phyloP scores from a whole-genome alignment of 192 early-diverging fungal species.

The Chytriomyces sp. region DNA sequence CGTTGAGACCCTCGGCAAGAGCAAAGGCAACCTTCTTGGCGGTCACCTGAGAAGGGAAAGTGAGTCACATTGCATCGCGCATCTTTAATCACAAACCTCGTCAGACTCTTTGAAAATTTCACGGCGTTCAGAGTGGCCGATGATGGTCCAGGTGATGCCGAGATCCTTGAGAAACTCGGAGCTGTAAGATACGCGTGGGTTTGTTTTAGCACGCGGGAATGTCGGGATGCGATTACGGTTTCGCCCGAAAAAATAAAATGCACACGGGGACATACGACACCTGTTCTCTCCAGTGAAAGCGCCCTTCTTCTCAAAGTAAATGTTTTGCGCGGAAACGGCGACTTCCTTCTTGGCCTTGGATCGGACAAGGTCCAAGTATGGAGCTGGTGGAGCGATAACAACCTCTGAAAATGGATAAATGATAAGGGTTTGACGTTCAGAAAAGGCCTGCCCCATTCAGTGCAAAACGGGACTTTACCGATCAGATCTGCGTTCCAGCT shows the following conservation, averaged over 20 bases:
- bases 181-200: slow-evolving; percentile 40
- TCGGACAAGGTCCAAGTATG: slow-evolving; percentile 86
- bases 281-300: slow-evolving; percentile 98
- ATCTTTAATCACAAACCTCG: slow-evolving; percentile 55
- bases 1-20: slow-evolving; percentile 81
- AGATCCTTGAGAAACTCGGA: slow-evolving; percentile 96
- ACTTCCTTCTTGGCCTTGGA: slow-evolving; percentile 79
- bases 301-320: slow-evolving; percentile 81
- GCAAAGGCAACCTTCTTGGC: slow-evolving; percentile 92
- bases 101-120: slow-evolving; percentile 88
- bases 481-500: slow-evolving; percentile 62
- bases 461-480: slow-evolving; percentile 56
- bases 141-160: slow-evolving; percentile 91
- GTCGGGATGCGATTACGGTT: no score
- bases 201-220: not conserved
- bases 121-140: slow-evolving; percentile 99
- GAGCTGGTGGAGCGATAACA: slow-evolving; percentile 92
- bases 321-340: slow-evolving; percentile 96
- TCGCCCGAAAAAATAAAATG: no score
- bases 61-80: not conserved
- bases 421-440: not conserved
- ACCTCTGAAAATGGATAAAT: slow-evolving; percentile 72
- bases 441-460: not conserved
- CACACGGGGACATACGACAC: slow-evolving; percentile 34
- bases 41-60: slow-evolving; percentile 54